phyloP scores from a whole-genome alignment of 1,139 yeast species.

The Chernovozyma aurita region DNA sequence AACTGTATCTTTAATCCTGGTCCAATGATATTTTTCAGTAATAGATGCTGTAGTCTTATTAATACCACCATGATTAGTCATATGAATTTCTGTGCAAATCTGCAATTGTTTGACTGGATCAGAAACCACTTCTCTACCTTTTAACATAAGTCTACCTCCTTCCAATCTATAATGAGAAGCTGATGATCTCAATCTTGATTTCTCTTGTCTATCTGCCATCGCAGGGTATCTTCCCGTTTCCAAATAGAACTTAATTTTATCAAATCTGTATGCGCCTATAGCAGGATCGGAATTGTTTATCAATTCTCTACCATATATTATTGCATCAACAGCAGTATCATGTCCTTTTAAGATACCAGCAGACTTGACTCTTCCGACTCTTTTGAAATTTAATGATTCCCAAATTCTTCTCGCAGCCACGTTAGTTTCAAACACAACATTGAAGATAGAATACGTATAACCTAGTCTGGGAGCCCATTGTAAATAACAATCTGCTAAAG shows the following conservation, averaged over 20 bases:
- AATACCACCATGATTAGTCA: constrained; percentile 78
- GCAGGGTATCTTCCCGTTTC: constrained; percentile 87
- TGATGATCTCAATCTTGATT: constrained; percentile 75
- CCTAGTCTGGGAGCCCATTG: constrained; percentile 93
- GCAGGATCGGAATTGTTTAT: constrained; percentile 47
- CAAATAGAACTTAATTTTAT: constrained; percentile 70
- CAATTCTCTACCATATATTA: constrained; percentile 61
- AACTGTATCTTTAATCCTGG: constrained; percentile 84
- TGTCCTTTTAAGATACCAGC: constrained; percentile 87
- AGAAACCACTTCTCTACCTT: constrained; percentile 77
- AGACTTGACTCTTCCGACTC: constrained; percentile 73
- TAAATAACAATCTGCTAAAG: constrained; percentile 74
- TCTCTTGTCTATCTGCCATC: constrained; percentile 75
- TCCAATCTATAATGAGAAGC: constrained; percentile 72
- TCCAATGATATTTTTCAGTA: constrained; percentile 85
- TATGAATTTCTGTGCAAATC: constrained; percentile 70
- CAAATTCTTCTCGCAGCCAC: constrained; percentile 75
- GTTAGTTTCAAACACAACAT: constrained; percentile 84
- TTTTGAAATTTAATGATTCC: constrained; percentile 72
- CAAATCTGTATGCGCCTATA: constrained; percentile 62
- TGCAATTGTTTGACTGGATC: constrained; percentile 71
- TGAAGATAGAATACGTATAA: constrained; percentile 78
- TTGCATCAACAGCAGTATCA: constrained; percentile 77
- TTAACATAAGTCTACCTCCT: constrained; percentile 70
- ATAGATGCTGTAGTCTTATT: constrained; percentile 79